Conservation (phyloP, 176 grass and related monocot species). For the Cenchrus fungigraminus region DNA sequence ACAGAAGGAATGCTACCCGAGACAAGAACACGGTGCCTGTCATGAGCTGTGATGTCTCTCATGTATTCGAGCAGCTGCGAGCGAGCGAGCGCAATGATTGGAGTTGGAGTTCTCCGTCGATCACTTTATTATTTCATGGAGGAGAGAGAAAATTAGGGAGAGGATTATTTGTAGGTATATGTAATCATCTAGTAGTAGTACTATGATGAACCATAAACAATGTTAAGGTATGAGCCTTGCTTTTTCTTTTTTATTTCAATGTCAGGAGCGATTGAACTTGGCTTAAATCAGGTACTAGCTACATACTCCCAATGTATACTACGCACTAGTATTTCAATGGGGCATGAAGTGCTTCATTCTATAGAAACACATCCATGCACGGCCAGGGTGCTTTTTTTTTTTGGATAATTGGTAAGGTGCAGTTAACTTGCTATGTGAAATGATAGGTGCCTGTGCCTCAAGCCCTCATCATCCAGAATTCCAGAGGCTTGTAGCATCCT, state of each 20-base stretch:
- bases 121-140: not conserved
- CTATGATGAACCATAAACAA: not conserved
- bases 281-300: not conserved
- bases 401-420: not conserved
- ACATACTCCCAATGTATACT: too few species aligned
- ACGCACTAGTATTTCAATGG: too few species aligned
- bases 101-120: not conserved
- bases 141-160: not conserved
- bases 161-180: not conserved
- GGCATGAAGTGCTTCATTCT: not conserved
- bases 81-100: conserved; percentile 4
- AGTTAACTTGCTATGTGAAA: not conserved
- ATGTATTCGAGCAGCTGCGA: not conserved
- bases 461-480: too few species aligned
- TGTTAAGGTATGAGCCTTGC: not conserved
- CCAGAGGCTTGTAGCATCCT: not conserved
- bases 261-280: too few species aligned
- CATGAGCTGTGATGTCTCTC: conserved; percentile 27
- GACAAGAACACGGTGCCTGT: not conserved
- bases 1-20: conserved; percentile 25
- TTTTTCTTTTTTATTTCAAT: not conserved
- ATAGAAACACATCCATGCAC: not conserved
- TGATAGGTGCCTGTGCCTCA: not conserved
- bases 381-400: not conserved
- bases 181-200: not conserved